Base-by-base conservation (phyloP, 1,284 basidiomycete genomes). In the Sporisorium sorghi region DNA sequence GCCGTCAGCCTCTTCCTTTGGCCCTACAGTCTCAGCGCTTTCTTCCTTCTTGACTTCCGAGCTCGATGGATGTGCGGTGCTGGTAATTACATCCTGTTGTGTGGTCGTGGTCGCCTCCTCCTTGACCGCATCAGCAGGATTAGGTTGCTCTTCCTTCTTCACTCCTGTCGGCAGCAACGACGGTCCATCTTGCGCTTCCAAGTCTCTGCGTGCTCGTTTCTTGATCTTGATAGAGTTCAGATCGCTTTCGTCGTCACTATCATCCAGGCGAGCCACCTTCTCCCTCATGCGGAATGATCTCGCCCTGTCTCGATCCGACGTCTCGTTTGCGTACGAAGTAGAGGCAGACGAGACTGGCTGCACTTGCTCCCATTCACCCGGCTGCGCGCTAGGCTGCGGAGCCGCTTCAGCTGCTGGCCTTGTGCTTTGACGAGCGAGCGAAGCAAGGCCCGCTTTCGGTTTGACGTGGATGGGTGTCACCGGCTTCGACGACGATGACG, bases 331-430 rank as follows among this genome's bases (percentile, higher is more conserved):
- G 3, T 15, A 26, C 12, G 54, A 40, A 5, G 47, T 46, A 26
- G 59, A 56, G 12, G 63, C 32, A 14, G 59, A 39, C 19, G 48
- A 35, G 9, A 42, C 53, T 19, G 55, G 39, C 9, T 76, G 55
- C 8, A 83, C 90, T 24, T 90, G 86, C 84, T 94, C 87, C 96
- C 96, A 99, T 74, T 90, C 88, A 1, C 96, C 94, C 0, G 90
- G 91, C 9, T 90, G 86, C 1, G 93, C 94, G 79, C 92, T 89
- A 12, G 87, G 87, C 72, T 87, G 87, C 65, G 87, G 84, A 80
- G 89, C 88, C 21, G 88, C 86, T 85, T 91, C 89, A 21, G 88
- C 88, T 63, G 87, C 86, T 67, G 88, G 44, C 9, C 40, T 40
- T 30, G 43, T 11, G 9, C 9, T 14, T 3, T n/a, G 42, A 5